Percentiles rank a stretch among this genome's conserved stretches.
phyloP scores from a whole-genome alignment of 169 alveolate species.

The Eimeria sp. region DNA sequence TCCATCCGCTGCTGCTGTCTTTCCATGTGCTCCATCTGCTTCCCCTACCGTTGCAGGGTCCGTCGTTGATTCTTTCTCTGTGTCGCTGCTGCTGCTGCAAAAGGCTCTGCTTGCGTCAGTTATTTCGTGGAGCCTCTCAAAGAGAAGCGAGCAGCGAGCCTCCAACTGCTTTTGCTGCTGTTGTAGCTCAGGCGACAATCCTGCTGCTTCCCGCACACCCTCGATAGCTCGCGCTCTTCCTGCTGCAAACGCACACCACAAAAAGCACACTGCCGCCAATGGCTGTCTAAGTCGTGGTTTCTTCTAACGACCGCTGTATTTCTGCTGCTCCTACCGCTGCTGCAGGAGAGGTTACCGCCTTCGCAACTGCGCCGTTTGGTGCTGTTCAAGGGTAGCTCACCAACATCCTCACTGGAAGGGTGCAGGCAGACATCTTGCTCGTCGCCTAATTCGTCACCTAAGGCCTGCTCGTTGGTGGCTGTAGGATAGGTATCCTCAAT shows the following conservation, averaged over 20 bases:
- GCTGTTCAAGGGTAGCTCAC: neutral
- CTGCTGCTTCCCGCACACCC: conserved; percentile 43
- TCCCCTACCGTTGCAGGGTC: conserved; percentile 1
- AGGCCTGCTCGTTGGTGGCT: neutral
- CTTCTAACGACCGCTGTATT: neutral
- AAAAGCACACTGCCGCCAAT: neutral
- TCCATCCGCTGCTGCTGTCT: conserved; percentile 13
- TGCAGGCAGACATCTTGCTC: neutral
- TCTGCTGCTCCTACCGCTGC: neutral
- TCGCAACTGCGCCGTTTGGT: neutral
- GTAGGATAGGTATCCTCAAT: neutral
- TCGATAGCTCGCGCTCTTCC: conserved; percentile 49
- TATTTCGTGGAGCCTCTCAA: conserved; percentile 52
- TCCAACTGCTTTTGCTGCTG: conserved; percentile 63
- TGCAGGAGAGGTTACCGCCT: neutral
- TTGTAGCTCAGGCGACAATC: conserved; percentile 30
- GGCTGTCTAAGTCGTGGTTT: neutral
- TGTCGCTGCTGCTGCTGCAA: conserved; percentile 65
- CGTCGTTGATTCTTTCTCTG: conserved; percentile 8
- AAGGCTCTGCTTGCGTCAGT: conserved; percentile 75
- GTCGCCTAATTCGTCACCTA: conserved; percentile 48
- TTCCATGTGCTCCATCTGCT: neutral
- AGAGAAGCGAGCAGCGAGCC: conserved; percentile 58
- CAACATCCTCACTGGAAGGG: conserved; percentile 57
- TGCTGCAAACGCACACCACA: neutral